These are phyloP conservation scores for Dittrichia graveolens DNA, from an alignment of 129 eudicot species.

Conservation along the genomic window DNA sequence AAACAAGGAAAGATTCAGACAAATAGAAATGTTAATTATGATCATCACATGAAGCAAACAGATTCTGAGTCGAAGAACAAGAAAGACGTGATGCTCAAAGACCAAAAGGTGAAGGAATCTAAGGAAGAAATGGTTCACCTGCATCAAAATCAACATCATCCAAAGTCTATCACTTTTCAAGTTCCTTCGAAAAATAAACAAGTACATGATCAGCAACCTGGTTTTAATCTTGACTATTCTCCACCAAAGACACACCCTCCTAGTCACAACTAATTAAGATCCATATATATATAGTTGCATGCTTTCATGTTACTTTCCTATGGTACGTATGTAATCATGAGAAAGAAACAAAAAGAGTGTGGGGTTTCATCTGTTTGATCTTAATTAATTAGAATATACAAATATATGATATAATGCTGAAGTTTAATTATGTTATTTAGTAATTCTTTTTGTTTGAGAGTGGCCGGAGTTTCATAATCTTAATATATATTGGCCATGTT, in stretches of 20 bases:
- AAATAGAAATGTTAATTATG: slow-evolving; percentile 3
- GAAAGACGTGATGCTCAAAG: slow-evolving; percentile 17
- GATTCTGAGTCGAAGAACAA: slow-evolving; percentile 14
- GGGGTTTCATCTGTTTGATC: slow-evolving; percentile 26
- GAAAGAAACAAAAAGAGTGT: neutral
- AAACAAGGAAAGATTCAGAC: neutral
- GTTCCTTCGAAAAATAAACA: slow-evolving; percentile 45
- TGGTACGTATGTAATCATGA: slow-evolving; percentile 8
- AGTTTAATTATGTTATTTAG: neutral
- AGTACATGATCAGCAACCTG: slow-evolving; percentile 44
- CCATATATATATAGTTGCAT: slow-evolving; percentile 14
- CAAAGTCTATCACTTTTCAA: slow-evolving; percentile 39
- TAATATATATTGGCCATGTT: slow-evolving; percentile 20
- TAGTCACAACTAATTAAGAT: slow-evolving; percentile 50
- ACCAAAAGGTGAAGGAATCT: slow-evolving; percentile 17
- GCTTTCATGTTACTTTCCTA: slow-evolving; percentile 28
- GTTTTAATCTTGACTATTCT: slow-evolving; percentile 71
- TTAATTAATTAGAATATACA: slow-evolving; percentile 16
- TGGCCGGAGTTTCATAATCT: no score
- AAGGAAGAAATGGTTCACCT: slow-evolving; percentile 16
- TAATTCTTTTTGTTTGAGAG: neutral
- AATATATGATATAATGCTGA: slow-evolving; percentile 20
- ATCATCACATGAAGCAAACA: slow-evolving; percentile 17
- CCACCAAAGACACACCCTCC: slow-evolving; percentile 94
- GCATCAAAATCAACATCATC: slow-evolving; percentile 8